Base-by-base conservation (phyloP, 116 monocot species). In the Dioscorea cayenensis region DNA sequence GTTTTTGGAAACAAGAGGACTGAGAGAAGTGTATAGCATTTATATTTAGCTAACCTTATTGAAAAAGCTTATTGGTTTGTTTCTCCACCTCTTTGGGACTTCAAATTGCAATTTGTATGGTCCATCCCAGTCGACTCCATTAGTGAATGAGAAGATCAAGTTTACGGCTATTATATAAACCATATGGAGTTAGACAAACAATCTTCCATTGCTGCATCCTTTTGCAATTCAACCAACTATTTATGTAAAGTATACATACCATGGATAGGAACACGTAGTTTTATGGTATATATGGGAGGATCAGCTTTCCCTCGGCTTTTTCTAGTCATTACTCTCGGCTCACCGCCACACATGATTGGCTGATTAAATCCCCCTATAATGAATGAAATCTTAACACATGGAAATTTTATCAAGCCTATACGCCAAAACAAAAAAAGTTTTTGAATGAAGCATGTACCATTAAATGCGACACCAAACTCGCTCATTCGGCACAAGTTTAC, bases 141-240 rank as follows among this genome's bases (percentile, higher is more conserved):
- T 95, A 25, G 95, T 95, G 78, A 95, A 92, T 38, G 95, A 95
- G 66, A 95, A 95, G 10, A 92, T 90, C 55, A 90, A 71, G 70
- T 28, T 86, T 58, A 84, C 78, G 49, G 95, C 95, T 95, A 86
- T 51, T 29, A 73, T 51, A 55, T 36, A 21, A 71, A 58, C 14
- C 36, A 66, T 29, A 27, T 48, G 16, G 72, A 60, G 2, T 32
- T 35, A 6, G 22, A 38, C 16, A 66, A 58, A 3, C 43, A n/a
- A 19, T 17, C 59, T 59, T 59, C 59, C 25, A 23, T 9, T 18
- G n/a, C 18, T 16, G 22, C 62, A 23, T 23, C 5, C n/a, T 62
- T 62, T 21, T 62, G 25, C 5, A 62, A 11, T 23, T 11, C 20
- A 20, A 23, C 62, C n/a, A 67, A 20, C 36, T 18, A 38, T 21